Evolutionary conservation across 2,329 filamentous ascomycete genomes (phyloP), one percentile per base, ranked within the genome.

Genomic region (Beauveria scarabaeidicola): DNA sequence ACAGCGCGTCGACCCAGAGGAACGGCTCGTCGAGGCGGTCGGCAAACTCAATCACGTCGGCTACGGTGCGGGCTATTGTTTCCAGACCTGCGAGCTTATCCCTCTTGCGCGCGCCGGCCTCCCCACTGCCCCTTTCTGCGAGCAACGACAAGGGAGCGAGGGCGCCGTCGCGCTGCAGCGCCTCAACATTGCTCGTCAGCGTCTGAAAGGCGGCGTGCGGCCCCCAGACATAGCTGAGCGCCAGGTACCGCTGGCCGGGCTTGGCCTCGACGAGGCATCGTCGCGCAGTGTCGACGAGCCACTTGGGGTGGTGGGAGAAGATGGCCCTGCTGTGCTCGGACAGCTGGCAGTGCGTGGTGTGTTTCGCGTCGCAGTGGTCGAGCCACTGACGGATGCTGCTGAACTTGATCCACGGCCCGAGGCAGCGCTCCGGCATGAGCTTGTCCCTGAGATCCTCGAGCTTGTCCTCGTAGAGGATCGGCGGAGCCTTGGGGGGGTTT

Each of bases 201-300:
- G 56, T 59, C 27, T 52, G 56, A 29, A 59, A 59, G 38, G 56
- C 15, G 15, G 48, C 29, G 15, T 40, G 10, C 32, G 54, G 60
- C 46, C 63, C 64, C 64, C 64, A 65, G 25, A 62, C 63, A 17
- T 65, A 65, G 59, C 64, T 65, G 8, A 65, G 58, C 1, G 64
- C 64, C 17, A 63, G n/a, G 38, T 65, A 65, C n/a, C 48, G 56
- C 40, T 59, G 56, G 7, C 48, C 48, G 27, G 56, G 56, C 38
- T 6, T 9, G 15, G 56, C 56, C 11, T 15, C 36, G 19, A 59
- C 56, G 27, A 59, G 56, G 40, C 56, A 21, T 23, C 48, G 56
- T 9, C 48, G 48, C 27, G 19, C 48, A 50, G 52, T 50, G 48
- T 59, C 56, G 48, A 59, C 48, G 19, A 59, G 56, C 56, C 56